phyloP scores from a whole-genome alignment of 1,284 basidiomycete species.

The Trichosporon sp. region DNA sequence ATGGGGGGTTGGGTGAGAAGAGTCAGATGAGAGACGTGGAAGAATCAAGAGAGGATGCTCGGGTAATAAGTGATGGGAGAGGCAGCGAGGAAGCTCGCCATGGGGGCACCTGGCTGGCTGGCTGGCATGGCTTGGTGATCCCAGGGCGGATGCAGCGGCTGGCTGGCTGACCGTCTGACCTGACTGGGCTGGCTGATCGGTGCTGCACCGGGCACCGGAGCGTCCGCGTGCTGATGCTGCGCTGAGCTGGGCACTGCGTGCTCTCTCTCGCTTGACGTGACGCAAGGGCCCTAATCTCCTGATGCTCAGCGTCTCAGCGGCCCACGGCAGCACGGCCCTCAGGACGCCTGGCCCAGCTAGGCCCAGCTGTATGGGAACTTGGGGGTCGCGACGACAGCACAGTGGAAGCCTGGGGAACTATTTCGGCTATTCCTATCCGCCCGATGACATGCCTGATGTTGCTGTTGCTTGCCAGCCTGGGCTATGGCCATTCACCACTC shows the following conservation, averaged over 20 bases:
- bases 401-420: conserved; percentile 19
- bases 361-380: neutral
- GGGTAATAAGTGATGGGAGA: conserved; percentile 19
- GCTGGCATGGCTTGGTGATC: neutral
- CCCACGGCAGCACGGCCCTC: conserved; percentile 8
- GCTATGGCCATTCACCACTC: conserved; percentile 5
- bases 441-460: conserved; percentile 1
- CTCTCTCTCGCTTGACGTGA: neutral
- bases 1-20: conserved; percentile 17
- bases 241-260: neutral
- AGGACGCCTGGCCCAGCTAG: neutral
- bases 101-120: conserved; percentile 15
- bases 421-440: conserved; percentile 20
- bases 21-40: conserved; percentile 20
- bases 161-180: neutral
- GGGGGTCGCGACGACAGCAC: conserved; percentile 3
- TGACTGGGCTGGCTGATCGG: neutral
- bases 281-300: conserved; percentile 7
- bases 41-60: conserved; percentile 19
- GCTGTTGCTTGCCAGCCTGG: neutral
- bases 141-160: neutral
- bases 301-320: conserved; percentile 2
- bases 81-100: neutral
- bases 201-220: neutral
- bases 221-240: neutral